phyloP scores from a whole-genome alignment of 345 rosid species.

The Lepidium aucheri region DNA sequence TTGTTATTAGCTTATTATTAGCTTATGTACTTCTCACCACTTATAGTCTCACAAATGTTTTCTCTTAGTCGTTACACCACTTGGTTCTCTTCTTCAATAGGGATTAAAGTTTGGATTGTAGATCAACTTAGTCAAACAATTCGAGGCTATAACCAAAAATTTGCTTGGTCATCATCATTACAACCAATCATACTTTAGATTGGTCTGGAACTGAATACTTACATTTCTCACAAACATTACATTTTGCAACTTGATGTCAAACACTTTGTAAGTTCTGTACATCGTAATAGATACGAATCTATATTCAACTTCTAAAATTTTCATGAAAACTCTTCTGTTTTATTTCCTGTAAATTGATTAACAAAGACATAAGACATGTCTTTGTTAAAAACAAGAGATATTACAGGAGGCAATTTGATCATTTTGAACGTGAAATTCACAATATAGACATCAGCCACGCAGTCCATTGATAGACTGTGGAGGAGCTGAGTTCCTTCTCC shows the following conservation, averaged over 20 bases:
- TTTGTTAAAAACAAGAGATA: background rate
- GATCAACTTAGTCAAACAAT: no score
- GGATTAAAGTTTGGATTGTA: no score
- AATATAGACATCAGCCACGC: constrained; percentile 7
- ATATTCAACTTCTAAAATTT: background rate
- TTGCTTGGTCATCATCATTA: no score
- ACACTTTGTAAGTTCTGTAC: background rate
- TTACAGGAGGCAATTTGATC: background rate
- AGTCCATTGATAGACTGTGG: constrained; percentile 20
- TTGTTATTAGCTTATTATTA: no score
- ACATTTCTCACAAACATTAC: background rate
- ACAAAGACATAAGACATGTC: background rate
- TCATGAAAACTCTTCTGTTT: background rate
- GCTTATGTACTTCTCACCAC: no score
- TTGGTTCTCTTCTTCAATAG: no score
- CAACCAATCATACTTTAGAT: no score
- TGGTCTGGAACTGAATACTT: no score
- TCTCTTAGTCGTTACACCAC: no score
- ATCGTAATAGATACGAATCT: background rate
- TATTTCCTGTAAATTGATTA: background rate
- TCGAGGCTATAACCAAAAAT: no score
- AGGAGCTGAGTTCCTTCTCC: constrained; percentile 31
- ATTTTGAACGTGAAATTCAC: background rate
- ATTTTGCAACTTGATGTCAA: background rate
- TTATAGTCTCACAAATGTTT: no score